Evolutionary conservation across 495 filamentous ascomycete species (phyloP).

Genomic region (Tuber aestivum): DNA sequence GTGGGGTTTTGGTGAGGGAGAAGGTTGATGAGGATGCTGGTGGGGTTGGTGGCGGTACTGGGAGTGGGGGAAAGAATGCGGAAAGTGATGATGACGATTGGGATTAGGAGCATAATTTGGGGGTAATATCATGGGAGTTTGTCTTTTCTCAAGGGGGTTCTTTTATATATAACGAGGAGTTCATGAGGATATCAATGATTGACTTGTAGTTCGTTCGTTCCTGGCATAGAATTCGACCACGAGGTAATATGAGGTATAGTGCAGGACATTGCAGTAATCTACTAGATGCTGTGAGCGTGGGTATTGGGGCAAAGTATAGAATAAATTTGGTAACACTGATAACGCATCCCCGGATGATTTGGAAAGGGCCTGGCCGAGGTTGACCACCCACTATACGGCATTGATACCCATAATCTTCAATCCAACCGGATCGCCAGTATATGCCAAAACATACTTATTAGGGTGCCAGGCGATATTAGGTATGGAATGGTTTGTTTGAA

Average conservation of each 20-base stretch:
- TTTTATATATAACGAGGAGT: background rate
- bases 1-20: slow-evolving; percentile 54
- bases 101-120: slow-evolving; percentile 51
- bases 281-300: background rate
- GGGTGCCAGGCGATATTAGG: slow-evolving; percentile 86
- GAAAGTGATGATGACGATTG: slow-evolving; percentile 57
- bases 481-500: slow-evolving; percentile 60
- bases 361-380: background rate
- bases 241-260: background rate
- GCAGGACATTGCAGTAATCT: background rate
- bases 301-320: background rate
- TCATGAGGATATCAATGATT: background rate
- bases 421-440: slow-evolving; percentile 71
- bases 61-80: slow-evolving; percentile 43
- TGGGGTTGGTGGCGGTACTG: slow-evolving; percentile 40
- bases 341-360: background rate
- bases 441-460: slow-evolving; percentile 79
- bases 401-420: slow-evolving; percentile 69
- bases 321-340: background rate
- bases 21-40: slow-evolving; percentile 50
- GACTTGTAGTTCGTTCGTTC: background rate
- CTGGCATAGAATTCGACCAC: background rate
- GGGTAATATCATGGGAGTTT: background rate
- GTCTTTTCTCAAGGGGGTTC: background rate
- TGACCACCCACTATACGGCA: background rate